phyloP scores from a whole-genome alignment of 2,329 filamentous ascomycete species.

The Colletotrichum orchidophilum region DNA sequence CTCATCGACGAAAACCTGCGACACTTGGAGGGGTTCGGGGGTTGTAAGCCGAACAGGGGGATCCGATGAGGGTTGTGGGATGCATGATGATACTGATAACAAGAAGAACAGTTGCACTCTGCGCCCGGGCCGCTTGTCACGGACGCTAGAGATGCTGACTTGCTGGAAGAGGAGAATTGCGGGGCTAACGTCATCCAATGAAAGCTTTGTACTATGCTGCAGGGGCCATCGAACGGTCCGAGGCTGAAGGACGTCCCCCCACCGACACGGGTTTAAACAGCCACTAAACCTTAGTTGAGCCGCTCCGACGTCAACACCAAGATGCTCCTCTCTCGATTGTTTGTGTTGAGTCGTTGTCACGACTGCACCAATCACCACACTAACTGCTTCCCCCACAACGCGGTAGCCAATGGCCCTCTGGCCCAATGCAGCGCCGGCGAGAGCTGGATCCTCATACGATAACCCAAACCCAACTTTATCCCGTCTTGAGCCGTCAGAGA shows the following conservation, averaged over 20 bases:
- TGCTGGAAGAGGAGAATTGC: not conserved
- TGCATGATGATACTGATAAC: slow-evolving; percentile 14
- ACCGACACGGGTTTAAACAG: slow-evolving; percentile 1
- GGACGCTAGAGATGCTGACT: not conserved
- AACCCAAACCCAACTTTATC: slow-evolving; percentile 1
- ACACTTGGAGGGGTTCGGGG: slow-evolving; percentile 18
- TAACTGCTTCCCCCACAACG: too few species aligned
- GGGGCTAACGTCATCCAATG: not conserved
- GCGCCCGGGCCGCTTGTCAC: not conserved
- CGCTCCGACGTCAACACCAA: slow-evolving; percentile 26
- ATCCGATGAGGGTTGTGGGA: not conserved
- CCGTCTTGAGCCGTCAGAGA: not conserved
- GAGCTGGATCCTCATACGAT: too few species aligned
- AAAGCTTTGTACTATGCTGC: not conserved
- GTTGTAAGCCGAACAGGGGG: slow-evolving; percentile 15
- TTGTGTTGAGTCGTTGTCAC: not conserved
- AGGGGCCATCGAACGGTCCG: not conserved
- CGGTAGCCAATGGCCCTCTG: not conserved
- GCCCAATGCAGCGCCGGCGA: not conserved
- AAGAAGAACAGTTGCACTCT: slow-evolving; percentile 7
- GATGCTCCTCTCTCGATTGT: not conserved
- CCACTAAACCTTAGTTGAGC: slow-evolving; percentile 35
- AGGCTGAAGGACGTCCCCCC: not conserved
- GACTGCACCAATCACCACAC: not conserved
- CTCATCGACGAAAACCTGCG: slow-evolving; percentile 20